These are phyloP conservation scores for Paxillus rubicundulus DNA, from an alignment of 768 basidiomycete genomes.

Conservation along the genomic window DNA sequence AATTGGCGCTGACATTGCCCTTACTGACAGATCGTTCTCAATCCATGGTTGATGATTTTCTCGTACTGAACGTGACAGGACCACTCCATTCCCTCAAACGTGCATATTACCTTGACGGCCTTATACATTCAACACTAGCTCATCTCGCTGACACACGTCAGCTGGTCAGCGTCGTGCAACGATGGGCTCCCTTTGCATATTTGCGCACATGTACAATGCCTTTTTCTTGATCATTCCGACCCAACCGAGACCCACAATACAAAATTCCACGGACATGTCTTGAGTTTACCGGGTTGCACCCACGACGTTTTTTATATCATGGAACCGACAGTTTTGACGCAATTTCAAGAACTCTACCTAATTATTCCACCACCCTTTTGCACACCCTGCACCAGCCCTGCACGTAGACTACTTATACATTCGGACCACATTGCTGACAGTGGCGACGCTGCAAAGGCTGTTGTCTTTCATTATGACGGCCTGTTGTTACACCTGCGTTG, in stretches of 20 bases:
- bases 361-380: constrained; percentile 17
- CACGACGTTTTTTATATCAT: background rate
- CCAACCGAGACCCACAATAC: background rate
- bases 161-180: background rate
- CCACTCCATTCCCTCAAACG: constrained; percentile 7
- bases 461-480: background rate
- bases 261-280: constrained; percentile 12
- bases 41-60: constrained; percentile 89
- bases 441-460: too few relatives aligned
- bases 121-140: too few relatives aligned
- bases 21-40: constrained; percentile 64
- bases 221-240: background rate
- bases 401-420: background rate
- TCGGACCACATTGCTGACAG: background rate
- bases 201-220: background rate
- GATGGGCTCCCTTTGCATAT: background rate
- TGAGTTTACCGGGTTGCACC: background rate
- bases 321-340: background rate
- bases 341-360: constrained; percentile 6
- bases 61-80: constrained; percentile 39
- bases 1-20: constrained; percentile 13
- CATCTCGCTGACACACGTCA: background rate
- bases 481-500: background rate
- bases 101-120: background rate
- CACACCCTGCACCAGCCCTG: background rate